Evolutionary conservation across 352 stramenopile genomes (phyloP).

Genomic region (Phytophthora pistaciae): DNA sequence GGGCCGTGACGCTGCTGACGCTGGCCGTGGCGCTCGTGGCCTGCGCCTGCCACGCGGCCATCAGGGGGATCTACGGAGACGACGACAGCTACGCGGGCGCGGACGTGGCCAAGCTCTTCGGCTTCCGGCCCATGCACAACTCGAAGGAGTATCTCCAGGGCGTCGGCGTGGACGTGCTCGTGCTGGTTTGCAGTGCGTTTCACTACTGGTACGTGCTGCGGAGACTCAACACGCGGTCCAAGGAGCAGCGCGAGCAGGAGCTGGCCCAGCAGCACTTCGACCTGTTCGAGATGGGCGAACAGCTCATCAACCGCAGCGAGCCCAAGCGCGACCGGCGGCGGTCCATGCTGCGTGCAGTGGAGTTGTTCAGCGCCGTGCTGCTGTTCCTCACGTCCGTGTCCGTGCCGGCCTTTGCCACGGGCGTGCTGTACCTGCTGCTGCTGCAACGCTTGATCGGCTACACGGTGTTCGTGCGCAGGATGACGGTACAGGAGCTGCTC

Average conservation of each 20-base stretch:
- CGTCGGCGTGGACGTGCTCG: conserved; percentile 69
- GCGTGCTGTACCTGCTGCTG: conserved; percentile 68
- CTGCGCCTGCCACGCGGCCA: conserved; percentile 54
- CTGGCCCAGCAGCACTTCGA: conserved; percentile 52
- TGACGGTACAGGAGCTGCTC: conserved; percentile 67
- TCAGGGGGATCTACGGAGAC: conserved; percentile 28
- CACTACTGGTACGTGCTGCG: conserved; percentile 76
- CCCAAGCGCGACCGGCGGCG: conserved; percentile 34
- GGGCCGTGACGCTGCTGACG: conserved; percentile 48
- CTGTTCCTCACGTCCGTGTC: conserved; percentile 72
- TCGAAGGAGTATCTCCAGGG: conserved; percentile 49
- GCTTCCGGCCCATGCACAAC: conserved; percentile 50
- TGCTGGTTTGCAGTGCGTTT: conserved; percentile 59
- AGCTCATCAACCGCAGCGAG: conserved; percentile 43
- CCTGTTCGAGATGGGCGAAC: conserved; percentile 66
- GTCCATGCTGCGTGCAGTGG: conserved; percentile 46
- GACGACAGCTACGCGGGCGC: conserved; percentile 23
- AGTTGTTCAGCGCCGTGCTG: conserved; percentile 56
- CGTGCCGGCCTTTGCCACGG: conserved; percentile 64
- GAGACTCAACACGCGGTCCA: conserved; percentile 31
- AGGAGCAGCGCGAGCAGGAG: conserved; percentile 42
- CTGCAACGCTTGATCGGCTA: conserved; percentile 68
- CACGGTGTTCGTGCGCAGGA: conserved; percentile 69
- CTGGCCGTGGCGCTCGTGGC: conserved; percentile 55
- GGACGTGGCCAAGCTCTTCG: conserved; percentile 47